Percentiles rank a stretch among this genome's conserved stretches.
These are phyloP conservation scores for Citrus unshiu DNA, from an alignment of 345 rosid species.

Conservation along the genomic window DNA sequence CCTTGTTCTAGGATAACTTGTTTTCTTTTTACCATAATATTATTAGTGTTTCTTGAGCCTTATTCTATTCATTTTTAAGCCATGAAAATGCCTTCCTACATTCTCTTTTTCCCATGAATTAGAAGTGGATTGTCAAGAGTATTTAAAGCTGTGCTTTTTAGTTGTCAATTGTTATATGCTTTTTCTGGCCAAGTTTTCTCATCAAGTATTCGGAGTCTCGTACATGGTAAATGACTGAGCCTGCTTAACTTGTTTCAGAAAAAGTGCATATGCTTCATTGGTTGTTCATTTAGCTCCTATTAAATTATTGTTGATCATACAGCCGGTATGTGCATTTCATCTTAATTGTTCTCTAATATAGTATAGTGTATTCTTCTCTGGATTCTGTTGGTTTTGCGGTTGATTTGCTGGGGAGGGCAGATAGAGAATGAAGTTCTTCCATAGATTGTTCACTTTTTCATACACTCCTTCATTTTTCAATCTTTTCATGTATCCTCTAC, in stretches of 20 bases:
- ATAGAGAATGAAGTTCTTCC: background rate
- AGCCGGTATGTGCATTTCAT: background rate
- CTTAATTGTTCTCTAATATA: background rate
- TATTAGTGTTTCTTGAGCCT: too few relatives aligned
- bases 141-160: background rate
- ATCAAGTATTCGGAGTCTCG: too few relatives aligned
- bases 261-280: background rate
- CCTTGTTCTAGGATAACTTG: background rate
- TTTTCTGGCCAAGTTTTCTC: background rate
- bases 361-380: too few relatives aligned
- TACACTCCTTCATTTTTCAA: background rate
- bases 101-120: background rate
- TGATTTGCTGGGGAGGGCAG: background rate
- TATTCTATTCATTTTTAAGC: too few relatives aligned
- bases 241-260: background rate
- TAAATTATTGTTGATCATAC: background rate
- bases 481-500: background rate
- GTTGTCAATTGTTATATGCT: background rate
- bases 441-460: background rate
- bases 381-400: background rate
- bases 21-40: background rate
- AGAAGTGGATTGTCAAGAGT: background rate
- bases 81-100: background rate
- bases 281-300: background rate
- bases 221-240: background rate